Evolutionary conservation across 148 eudicot genomes (phyloP), one percentile per base, ranked within the genome.

Genomic region (Talinum fruticosum): DNA sequence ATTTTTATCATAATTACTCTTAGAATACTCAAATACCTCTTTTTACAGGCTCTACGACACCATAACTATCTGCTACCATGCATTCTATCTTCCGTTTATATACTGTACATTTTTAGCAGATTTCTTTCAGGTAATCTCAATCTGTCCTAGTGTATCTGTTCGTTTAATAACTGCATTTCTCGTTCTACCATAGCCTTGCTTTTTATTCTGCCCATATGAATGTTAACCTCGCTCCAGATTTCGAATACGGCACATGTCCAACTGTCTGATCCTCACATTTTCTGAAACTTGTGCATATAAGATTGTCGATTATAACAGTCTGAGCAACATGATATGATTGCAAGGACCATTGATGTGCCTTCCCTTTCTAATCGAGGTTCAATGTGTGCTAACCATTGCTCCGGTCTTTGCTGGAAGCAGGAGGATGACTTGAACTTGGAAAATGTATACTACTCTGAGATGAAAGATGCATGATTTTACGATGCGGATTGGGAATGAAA

Each of bases 381-480:
- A 30, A 21, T 61, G 33, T 71, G 28, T 71, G 45, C 47, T 78
- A 71, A 78, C 51, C 61, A 54, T 77, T 23, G 51, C 14, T 75
- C 16, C 59, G 10, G 28, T 70, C n/a, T 75, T 61, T 33, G 29
- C 53, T 79, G 70, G 24, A 36, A 77, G n/a, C 82, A 90, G 93
- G 93, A 90, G 87, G 91, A 88, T 65, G 89, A 85, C 74, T 75
- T 90, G 82, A 87, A 84, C 80, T 80, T 88, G 75, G 93, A 90
- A 68, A 88, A 86, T 69, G 88, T 90, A 51, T 90, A 90, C 85
- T 90, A 90, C 89, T 90, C 93, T 24, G 91, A 90, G 88, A 90
- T 90, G 93, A 90, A 90, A 76, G 93, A 90, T 62, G 93, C 93
- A 49, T 91, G 93, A 36, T 90, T 90, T 83, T 90, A 88, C 65